phyloP scores from a whole-genome alignment of 2,329 filamentous ascomycete species.

The Sphaerulina musiva region DNA sequence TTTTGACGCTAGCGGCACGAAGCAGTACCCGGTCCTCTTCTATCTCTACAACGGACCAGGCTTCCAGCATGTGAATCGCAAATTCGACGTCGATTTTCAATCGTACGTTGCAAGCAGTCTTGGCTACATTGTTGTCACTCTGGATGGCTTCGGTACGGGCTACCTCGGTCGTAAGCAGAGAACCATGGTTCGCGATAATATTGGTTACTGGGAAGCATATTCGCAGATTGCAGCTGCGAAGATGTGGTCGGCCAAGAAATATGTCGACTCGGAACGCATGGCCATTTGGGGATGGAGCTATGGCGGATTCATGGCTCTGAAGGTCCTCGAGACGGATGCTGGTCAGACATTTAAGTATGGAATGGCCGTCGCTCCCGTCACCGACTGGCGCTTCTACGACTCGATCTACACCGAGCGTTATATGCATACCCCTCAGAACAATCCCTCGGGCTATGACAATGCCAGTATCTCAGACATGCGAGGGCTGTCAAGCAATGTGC shows the following conservation, averaged over 20 bases:
- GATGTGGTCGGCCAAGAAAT: conserved; percentile 71
- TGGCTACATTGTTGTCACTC: conserved; percentile 89
- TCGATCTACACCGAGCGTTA: conserved; percentile 92
- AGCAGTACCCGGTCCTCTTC: conserved; percentile 90
- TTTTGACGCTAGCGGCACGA: conserved; percentile 62
- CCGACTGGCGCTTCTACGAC: conserved; percentile 93
- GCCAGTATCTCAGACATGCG: conserved; percentile 67
- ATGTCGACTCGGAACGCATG: conserved; percentile 74
- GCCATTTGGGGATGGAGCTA: conserved; percentile 99
- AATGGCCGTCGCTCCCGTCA: conserved; percentile 98
- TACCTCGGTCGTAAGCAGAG: conserved; percentile 79
- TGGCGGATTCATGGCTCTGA: conserved; percentile 89
- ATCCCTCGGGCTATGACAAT: conserved; percentile 67
- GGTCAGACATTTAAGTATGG: conserved; percentile 90
- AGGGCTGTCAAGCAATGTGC: conserved; percentile 67
- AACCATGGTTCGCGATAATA: conserved; percentile 71
- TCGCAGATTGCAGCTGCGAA: conserved; percentile 91
- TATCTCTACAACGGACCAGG: conserved; percentile 89
- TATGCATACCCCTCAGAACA: conserved; percentile 89
- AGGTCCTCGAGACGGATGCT: conserved; percentile 85
- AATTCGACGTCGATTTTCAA: conserved; percentile 81
- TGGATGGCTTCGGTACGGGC: conserved; percentile 89
- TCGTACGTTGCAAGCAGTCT: conserved; percentile 77
- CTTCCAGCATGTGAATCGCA: conserved; percentile 80
- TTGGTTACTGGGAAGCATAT: conserved; percentile 76